These are phyloP conservation scores for Candida multigemmis DNA, from an alignment of 805 yeast genomes.

Conservation along the genomic window DNA sequence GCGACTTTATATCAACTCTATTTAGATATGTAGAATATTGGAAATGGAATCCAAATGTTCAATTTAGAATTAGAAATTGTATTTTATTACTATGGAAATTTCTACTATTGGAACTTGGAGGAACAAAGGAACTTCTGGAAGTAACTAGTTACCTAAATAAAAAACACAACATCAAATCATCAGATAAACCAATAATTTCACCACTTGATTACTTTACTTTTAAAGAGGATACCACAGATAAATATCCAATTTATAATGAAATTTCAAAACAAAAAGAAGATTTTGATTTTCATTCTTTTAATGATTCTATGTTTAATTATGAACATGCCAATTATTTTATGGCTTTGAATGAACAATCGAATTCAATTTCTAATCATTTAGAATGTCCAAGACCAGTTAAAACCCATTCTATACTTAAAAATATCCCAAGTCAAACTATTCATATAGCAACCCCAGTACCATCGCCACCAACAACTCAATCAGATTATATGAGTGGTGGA, in stretches of 20 bases:
- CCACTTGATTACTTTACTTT: constrained; percentile 83
- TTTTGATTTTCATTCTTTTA: too few species aligned
- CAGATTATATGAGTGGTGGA: constrained; percentile 38
- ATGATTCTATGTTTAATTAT: too few species aligned
- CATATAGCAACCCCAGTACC: constrained; percentile 87
- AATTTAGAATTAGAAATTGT: constrained; percentile 47
- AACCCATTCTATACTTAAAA: constrained; percentile 31
- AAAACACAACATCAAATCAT: constrained; percentile 24
- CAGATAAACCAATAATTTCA: constrained; percentile 41
- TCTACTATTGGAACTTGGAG: constrained; percentile 58
- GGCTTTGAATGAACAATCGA: constrained; percentile 35
- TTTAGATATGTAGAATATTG: constrained; percentile 51
- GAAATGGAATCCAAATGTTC: constrained; percentile 43
- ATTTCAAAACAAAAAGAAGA: constrained; percentile 21
- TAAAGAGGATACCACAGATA: constrained; percentile 60
- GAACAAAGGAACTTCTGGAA: constrained; percentile 20
- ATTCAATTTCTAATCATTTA: constrained; percentile 50
- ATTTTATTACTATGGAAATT: constrained; percentile 46
- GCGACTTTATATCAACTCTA: constrained; percentile 35
- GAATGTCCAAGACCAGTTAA: constrained; percentile 49
- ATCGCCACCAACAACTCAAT: constrained; percentile 53
- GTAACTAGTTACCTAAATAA: constrained; percentile 40
- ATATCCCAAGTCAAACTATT: constrained; percentile 44
- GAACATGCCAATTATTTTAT: constrained; percentile 21
- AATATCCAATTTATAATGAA: constrained; percentile 71